Conservation (phyloP, 2,329 filamentous ascomycete genomes). For the Trichoderma gracile region DNA sequence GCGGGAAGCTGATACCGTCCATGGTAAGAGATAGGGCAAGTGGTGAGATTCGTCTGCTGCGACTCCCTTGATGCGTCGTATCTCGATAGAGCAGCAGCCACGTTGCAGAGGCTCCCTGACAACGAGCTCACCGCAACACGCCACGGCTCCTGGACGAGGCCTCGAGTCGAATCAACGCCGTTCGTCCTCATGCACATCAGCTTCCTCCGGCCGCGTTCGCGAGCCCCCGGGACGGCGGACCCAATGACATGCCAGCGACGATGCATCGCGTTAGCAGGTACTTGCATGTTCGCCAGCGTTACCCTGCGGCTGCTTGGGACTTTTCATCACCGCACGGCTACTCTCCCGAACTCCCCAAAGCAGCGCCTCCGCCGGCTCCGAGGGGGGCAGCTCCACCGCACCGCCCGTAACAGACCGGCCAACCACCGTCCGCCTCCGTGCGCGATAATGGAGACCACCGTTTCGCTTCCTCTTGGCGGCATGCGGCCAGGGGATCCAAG, state of each 20-base stretch:
- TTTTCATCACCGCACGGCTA: conserved; percentile 5
- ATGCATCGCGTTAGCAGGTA: conserved; percentile 15
- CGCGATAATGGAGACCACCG: conserved; percentile 18
- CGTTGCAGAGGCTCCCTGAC: conserved; percentile 10
- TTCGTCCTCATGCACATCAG: conserved; percentile 3
- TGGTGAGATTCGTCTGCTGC: conserved; percentile 5
- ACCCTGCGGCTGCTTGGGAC: conserved; percentile 13
- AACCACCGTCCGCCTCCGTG: conserved; percentile 15
- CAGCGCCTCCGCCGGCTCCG: conserved; percentile 24
- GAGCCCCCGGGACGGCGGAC: conserved; percentile 9
- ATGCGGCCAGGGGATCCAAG: not conserved
- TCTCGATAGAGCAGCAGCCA: conserved; percentile 9
- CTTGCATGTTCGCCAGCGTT: conserved; percentile 15
- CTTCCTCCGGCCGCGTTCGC: conserved; percentile 4
- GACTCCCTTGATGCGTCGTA: not conserved
- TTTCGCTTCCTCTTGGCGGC: conserved; percentile 17
- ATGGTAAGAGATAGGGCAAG: conserved; percentile 4
- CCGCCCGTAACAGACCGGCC: conserved; percentile 21
- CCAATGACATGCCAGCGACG: not conserved
- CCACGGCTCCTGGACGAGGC: not conserved
- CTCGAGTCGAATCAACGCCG: not conserved
- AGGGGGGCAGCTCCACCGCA: conserved; percentile 2
- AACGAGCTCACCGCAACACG: conserved; percentile 16
- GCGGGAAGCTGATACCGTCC: not conserved
- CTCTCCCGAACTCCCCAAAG: conserved; percentile 19